Evolutionary conservation across 169 alveolate genomes (phyloP), one percentile per base, ranked within the genome.

Genomic region (Ichthyophthirius multifiliis): DNA sequence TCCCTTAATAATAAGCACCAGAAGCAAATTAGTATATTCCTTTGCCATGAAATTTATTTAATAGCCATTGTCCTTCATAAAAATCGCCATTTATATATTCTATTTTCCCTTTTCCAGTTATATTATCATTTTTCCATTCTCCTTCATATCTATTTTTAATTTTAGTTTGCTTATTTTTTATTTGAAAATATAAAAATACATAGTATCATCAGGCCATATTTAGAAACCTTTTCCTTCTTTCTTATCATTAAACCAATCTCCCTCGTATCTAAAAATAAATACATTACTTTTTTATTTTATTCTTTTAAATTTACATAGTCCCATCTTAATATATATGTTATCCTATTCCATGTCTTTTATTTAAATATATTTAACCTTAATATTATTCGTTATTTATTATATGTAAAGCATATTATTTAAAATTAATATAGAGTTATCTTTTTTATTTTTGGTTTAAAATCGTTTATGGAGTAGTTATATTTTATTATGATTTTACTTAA

Each of bases 11-110:
- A n/a, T 76, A 44, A 3, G 46, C 73, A 6, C 87, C 90, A 65
- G 79, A 71, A 13, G 46, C 71, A 31, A 74, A 74, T 15, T 34
- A 43, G 7, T 71, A 46, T 5, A 74, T 82, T 20, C 95, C 95
- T 65, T 85, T 83, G 4, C 95, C 95, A 76, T 83, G 82, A 18
- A 85, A 67, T 6, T 74, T 48, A 16, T 79, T 85, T 46, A 80
- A 47, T 35, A 65, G 7, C 84, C 89, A 89, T 67, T 89, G 88
- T 2, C 86, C 86, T 39, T 71, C 37, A 30, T 81, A 81, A 37
- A 13, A 46, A 18, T 76, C 80, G 16, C 76, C 75, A 9, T 71
- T 81, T 4, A 63, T 76, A 13, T 64, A 48, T 73, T 73, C 43
- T 3, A 55, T 48, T 39, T 65, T 65, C 10, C 74, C 74, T 20